Evolutionary conservation across 768 basidiomycete genomes (phyloP).

Genomic region (Pulveroboletus sp.): DNA sequence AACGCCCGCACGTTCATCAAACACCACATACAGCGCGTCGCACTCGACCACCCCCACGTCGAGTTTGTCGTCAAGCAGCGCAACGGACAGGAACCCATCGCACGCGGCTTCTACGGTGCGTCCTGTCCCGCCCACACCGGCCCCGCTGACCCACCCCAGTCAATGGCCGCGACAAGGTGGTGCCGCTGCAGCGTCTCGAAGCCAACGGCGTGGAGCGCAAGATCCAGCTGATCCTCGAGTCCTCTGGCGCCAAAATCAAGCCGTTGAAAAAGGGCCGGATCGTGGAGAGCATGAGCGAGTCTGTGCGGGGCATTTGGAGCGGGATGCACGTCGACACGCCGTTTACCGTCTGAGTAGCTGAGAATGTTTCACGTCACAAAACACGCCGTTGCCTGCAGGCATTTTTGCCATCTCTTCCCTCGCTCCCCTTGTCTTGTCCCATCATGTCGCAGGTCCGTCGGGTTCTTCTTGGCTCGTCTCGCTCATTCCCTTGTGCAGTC

Average conservation of each 20-base stretch:
- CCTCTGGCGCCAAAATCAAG: conserved; percentile 84
- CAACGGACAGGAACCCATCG: conserved; percentile 72
- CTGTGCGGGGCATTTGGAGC: conserved; percentile 87
- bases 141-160: conserved; percentile 42
- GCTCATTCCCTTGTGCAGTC: background rate
- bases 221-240: conserved; percentile 78
- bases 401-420: background rate
- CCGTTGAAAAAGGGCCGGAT: conserved; percentile 62
- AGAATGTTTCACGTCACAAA: conserved; percentile 23
- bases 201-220: conserved; percentile 74
- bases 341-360: conserved; percentile 42
- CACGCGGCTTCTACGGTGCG: conserved; percentile 79
- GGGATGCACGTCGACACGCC: conserved; percentile 80
- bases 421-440: conserved; percentile 5
- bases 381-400: conserved; percentile 34
- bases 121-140: background rate
- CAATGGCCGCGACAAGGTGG: conserved; percentile 86
- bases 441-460: conserved; percentile 8
- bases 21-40: conserved; percentile 61
- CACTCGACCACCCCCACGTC: conserved; percentile 74
- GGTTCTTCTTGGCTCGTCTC: background rate
- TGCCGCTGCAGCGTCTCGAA: conserved; percentile 74
- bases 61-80: conserved; percentile 82
- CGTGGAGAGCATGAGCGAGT: conserved; percentile 77
- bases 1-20: conserved; percentile 69